Evolutionary conservation across 805 yeast genomes (phyloP), one percentile per base, ranked within the genome.

Genomic region (Saturnispora diversa): DNA sequence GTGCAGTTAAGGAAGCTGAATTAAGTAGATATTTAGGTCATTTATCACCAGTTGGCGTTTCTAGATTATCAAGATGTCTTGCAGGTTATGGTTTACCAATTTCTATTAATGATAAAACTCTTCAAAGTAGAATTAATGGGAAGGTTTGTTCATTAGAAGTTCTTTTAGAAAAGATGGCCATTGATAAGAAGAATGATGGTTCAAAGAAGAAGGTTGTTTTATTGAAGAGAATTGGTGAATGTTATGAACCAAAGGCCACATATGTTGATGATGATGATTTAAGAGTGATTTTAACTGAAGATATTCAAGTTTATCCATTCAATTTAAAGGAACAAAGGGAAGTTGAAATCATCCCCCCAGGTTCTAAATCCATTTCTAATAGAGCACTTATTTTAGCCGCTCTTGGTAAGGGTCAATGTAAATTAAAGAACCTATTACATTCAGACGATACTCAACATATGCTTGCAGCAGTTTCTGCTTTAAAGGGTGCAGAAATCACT

Each of bases 171-270:
- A 85, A 85, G 54, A 92, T 92, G 98, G 77, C 94, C 29, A 84
- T 92, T 44, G 98, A 92, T 62, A 92, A 92, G 72, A 92, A 92
- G 62, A 92, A 92, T 56, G 96, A 86, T 54, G 98, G 98, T 23
- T 68, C 84, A 12, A 81, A 78, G 58, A 92, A 92, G 65, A 83
- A 84, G 58, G 82, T 85, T 46, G 97, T 87, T 12, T 62, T 92
- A 29, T 69, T 92, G 48, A 82, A 84, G 54, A 70, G 74, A 26
- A 88, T 92, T 50, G 98, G 98, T 37, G 75, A 78, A 59, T 87
- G 97, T 54, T 79, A 77, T 59, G 97, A 92, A 60, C 77, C 78
- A 43, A 75, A 80, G 50, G 98, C 98, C 5, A 85, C 92, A 40
- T 74, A 74, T 45, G 92, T 90, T 4, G 66, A 77, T 34, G 95